These are phyloP conservation scores for Nicotiana knightiana DNA, from an alignment of 257 asterid species.

Conservation along the genomic window DNA sequence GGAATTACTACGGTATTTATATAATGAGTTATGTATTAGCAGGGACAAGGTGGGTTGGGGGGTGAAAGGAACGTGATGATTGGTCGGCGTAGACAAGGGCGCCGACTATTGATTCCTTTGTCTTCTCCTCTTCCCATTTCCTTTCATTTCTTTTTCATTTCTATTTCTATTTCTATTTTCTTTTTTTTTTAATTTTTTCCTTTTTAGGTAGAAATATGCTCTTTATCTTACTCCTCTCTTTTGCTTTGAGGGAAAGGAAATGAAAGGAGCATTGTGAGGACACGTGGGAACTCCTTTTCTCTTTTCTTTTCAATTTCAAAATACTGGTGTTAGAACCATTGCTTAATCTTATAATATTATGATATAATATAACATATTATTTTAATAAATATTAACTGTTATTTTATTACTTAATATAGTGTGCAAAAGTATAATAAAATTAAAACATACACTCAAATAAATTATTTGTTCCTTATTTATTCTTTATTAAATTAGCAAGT, in stretches of 20 bases:
- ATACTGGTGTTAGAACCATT: too few species aligned
- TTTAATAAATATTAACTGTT: too few species aligned
- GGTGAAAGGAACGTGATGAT: constrained; percentile 19
- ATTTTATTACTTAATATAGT: too few species aligned
- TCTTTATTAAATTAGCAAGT: too few species aligned
- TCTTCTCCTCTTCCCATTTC: not conserved
- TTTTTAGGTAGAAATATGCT: not conserved
- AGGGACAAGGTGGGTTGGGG: not conserved
- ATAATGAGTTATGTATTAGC: not conserved
- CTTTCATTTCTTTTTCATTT: not conserved
- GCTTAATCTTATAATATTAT: too few species aligned
- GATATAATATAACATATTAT: too few species aligned
- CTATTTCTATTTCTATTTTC: not conserved
- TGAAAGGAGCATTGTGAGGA: not conserved
- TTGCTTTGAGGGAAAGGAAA: not conserved
- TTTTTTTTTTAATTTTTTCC: not conserved
- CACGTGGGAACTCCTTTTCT: not conserved
- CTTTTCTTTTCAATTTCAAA: not conserved
- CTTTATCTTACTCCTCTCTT: not conserved
- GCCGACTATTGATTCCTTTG: constrained; percentile 31
- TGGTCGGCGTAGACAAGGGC: constrained; percentile 38
- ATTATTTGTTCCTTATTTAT: too few species aligned
- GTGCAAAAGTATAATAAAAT: too few species aligned
- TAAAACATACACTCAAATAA: too few species aligned
- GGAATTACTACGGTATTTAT: not conserved